These are phyloP conservation scores for Metschnikowia rubicola DNA, from an alignment of 805 yeast genomes.

Conservation along the genomic window DNA sequence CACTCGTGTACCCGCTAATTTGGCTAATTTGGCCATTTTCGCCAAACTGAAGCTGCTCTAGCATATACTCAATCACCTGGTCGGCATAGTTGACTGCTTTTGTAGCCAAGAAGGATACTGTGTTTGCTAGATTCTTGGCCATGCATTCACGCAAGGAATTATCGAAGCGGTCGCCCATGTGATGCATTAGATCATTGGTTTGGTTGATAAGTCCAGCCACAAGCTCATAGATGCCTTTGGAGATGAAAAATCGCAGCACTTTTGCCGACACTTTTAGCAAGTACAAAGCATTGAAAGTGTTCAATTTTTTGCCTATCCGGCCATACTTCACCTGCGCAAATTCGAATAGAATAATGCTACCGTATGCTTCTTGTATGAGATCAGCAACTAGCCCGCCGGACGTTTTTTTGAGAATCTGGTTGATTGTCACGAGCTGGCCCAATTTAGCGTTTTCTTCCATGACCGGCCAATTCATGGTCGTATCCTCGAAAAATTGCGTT, in stretches of 20 bases:
- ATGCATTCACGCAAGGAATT: slow-evolving; percentile 59
- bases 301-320: background rate
- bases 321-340: slow-evolving; percentile 1
- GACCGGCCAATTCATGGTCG: slow-evolving; percentile 18
- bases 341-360: slow-evolving; percentile 7
- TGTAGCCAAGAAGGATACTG: slow-evolving; percentile 34
- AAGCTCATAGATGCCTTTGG: slow-evolving; percentile 27
- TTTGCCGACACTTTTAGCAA: slow-evolving; percentile 37
- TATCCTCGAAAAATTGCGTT: slow-evolving; percentile 13
- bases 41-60: slow-evolving; percentile 28
- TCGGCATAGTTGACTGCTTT: slow-evolving; percentile 36
- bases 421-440: slow-evolving; percentile 41
- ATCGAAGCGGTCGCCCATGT: slow-evolving; percentile 42
- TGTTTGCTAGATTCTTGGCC: slow-evolving; percentile 61
- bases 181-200: slow-evolving; percentile 31
- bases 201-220: slow-evolving; percentile 51
- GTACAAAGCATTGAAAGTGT: slow-evolving; percentile 23
- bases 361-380: slow-evolving; percentile 2
- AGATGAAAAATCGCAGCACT: slow-evolving; percentile 26
- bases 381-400: slow-evolving; percentile 6
- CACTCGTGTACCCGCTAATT: background rate
- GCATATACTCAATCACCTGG: slow-evolving; percentile 38
- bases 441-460: slow-evolving; percentile 17
- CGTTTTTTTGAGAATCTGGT: slow-evolving; percentile 32
- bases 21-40: background rate